Percentiles rank a stretch among this genome's conserved stretches.
Evolutionary conservation across 768 basidiomycete species (phyloP).

Genomic region (Naganishia antarctica): DNA sequence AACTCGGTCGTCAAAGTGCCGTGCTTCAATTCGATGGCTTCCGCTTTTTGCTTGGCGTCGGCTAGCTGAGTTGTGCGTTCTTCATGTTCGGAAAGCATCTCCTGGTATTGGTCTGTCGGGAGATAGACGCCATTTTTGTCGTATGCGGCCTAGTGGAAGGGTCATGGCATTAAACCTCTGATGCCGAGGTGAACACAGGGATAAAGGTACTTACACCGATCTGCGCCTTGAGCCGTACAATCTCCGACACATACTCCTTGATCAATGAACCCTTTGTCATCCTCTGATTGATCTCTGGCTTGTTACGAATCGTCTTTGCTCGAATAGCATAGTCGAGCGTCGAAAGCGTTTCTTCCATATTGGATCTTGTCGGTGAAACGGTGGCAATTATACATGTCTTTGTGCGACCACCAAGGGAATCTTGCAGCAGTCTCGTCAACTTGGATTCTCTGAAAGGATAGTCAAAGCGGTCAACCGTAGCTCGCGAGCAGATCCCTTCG

Average conservation of each 20-base stretch:
- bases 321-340: conserved; percentile 94
- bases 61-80: conserved; percentile 68
- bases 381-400: conserved; percentile 98
- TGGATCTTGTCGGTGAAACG: conserved; percentile 84
- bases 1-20: conserved; percentile 78
- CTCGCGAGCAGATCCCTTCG: conserved; percentile 9
- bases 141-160: conserved; percentile 60
- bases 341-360: conserved; percentile 93
- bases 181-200: too few relatives aligned
- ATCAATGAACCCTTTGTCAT: conserved; percentile 87
- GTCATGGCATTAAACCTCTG: too few relatives aligned
- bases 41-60: conserved; percentile 75
- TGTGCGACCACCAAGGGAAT: conserved; percentile 94
- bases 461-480: not conserved
- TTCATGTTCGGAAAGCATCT: conserved; percentile 72
- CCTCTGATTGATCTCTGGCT: conserved; percentile 89
- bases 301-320: conserved; percentile 91
- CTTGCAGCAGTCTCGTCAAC: conserved; percentile 92
- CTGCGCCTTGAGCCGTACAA: conserved; percentile 85
- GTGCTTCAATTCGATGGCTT: conserved; percentile 74
- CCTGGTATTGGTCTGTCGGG: conserved; percentile 82
- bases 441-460: conserved; percentile 65
- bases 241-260: conserved; percentile 89
- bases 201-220: conserved; percentile 43
- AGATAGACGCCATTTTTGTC: conserved; percentile 97